Conservation (phyloP, 202 grass and related monocot species). For the Schoenoplectus tabernaemontani region DNA sequence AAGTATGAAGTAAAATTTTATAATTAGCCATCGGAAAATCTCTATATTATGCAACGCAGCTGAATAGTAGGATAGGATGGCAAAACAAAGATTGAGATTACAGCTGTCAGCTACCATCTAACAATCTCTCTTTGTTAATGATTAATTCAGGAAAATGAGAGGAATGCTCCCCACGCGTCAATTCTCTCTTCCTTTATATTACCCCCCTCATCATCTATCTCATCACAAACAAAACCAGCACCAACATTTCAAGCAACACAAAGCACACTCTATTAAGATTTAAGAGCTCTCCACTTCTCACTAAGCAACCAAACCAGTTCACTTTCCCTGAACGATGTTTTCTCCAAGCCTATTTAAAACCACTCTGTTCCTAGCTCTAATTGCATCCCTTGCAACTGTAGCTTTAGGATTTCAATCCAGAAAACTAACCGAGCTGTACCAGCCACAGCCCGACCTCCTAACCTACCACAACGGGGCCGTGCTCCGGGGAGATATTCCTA, state of each 20-base stretch:
- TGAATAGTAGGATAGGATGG: no score
- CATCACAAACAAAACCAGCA: slow-evolving; percentile 2
- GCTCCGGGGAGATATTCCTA: slow-evolving; percentile 38
- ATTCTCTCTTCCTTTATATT: background rate
- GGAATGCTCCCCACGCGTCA: background rate
- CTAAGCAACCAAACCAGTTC: background rate
- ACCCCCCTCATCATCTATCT: background rate
- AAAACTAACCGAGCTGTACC: slow-evolving; percentile 37
- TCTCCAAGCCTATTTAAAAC: background rate
- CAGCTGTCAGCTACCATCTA: slow-evolving; percentile 12
- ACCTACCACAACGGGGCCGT: slow-evolving; percentile 59
- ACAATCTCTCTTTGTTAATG: background rate
- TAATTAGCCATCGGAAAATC: no score
- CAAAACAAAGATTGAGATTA: background rate
- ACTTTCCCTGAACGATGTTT: background rate
- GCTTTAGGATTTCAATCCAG: slow-evolving; percentile 25
- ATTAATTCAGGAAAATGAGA: background rate
- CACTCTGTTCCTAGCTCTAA: slow-evolving; percentile 16
- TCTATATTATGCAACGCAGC: no score
- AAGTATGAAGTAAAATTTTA: no score
- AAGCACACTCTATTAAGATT: background rate
- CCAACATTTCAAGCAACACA: background rate
- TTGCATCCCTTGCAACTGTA: slow-evolving; percentile 1
- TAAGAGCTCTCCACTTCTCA: background rate
- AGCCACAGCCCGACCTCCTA: slow-evolving; percentile 50